These are phyloP conservation scores for Paecilomyces variotii DNA, from an alignment of 2,329 filamentous ascomycete genomes.

Conservation along the genomic window DNA sequence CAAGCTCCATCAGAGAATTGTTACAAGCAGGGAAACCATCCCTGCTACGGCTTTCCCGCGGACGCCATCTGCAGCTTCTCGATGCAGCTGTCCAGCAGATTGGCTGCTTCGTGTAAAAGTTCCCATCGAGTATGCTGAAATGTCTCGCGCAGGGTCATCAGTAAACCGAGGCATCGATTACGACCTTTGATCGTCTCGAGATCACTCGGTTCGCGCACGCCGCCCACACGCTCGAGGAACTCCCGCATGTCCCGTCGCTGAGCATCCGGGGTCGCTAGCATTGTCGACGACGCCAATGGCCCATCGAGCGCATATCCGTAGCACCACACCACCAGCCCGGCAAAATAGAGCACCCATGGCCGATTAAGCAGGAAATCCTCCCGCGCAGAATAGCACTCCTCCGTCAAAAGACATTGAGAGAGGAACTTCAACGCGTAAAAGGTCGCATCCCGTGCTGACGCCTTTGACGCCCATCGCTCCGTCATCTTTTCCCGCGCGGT, in stretches of 20 bases:
- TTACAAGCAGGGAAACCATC: neutral
- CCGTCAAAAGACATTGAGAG: constrained; percentile 67
- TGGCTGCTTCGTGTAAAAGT: constrained; percentile 77
- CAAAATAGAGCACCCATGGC: constrained; percentile 93
- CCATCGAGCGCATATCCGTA: constrained; percentile 91
- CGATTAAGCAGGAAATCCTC: constrained; percentile 86
- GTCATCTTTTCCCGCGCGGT: constrained; percentile 77
- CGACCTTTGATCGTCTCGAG: constrained; percentile 65
- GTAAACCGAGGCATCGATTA: constrained; percentile 72
- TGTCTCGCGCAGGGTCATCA: constrained; percentile 72
- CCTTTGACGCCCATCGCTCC: constrained; percentile 80
- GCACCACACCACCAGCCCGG: constrained; percentile 85
- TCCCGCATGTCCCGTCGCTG: constrained; percentile 69
- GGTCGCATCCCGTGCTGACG: constrained; percentile 79
- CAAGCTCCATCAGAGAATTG: neutral
- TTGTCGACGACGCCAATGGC: constrained; percentile 46
- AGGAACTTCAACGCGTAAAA: constrained; percentile 90
- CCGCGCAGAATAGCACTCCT: constrained; percentile 64
- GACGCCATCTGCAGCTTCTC: constrained; percentile 39
- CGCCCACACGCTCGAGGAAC: constrained; percentile 66
- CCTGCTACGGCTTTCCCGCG: neutral
- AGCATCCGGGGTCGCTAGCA: constrained; percentile 54
- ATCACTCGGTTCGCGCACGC: constrained; percentile 66
- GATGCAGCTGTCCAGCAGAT: constrained; percentile 73
- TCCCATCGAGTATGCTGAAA: constrained; percentile 86